Evolutionary conservation across 2,329 filamentous ascomycete species (phyloP).

Genomic region (Fusarium liriodendri): DNA sequence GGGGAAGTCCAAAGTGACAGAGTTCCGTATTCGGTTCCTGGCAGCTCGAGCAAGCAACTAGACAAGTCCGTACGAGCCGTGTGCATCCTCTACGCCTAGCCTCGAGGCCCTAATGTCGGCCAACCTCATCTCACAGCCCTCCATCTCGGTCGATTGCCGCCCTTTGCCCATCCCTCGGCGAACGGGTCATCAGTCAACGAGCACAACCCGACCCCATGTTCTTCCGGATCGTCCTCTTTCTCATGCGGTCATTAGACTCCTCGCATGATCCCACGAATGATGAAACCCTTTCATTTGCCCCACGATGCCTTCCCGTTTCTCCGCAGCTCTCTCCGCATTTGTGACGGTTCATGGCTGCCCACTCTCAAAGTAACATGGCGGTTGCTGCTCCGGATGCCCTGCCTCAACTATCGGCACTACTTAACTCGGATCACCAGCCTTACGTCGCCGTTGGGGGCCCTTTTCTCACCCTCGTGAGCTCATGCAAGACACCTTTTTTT

Average conservation of each 20-base stretch:
- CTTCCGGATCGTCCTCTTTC: conserved; percentile 26
- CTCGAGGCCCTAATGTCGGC: conserved; percentile 31
- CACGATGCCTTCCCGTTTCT: conserved; percentile 33
- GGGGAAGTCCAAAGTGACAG: not conserved
- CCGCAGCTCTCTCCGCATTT: conserved; percentile 33
- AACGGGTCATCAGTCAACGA: conserved; percentile 11
- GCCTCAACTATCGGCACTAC: conserved; percentile 32
- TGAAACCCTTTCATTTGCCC: conserved; percentile 21
- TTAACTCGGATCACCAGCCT: conserved; percentile 34
- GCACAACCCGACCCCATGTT: conserved; percentile 18
- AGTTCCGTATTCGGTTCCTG: conserved; percentile 1
- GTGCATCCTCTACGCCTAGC: conserved; percentile 7
- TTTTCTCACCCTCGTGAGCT: conserved; percentile 20
- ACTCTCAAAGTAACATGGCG: conserved; percentile 27
- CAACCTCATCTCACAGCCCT: conserved; percentile 29
- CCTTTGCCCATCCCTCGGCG: conserved; percentile 25
- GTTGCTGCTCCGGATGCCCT: conserved; percentile 21
- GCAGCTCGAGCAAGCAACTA: conserved; percentile 16
- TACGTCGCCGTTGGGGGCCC: conserved; percentile 27
- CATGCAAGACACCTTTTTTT: not conserved
- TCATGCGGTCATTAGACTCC: conserved; percentile 32
- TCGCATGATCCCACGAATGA: conserved; percentile 38
- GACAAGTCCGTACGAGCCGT: not conserved
- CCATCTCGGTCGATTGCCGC: conserved; percentile 18
- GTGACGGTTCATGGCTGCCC: conserved; percentile 16